Percentiles rank a stretch among this genome's conserved stretches.
These are phyloP conservation scores for Turnera subulata DNA, from an alignment of 345 rosid genomes.

Conservation along the genomic window DNA sequence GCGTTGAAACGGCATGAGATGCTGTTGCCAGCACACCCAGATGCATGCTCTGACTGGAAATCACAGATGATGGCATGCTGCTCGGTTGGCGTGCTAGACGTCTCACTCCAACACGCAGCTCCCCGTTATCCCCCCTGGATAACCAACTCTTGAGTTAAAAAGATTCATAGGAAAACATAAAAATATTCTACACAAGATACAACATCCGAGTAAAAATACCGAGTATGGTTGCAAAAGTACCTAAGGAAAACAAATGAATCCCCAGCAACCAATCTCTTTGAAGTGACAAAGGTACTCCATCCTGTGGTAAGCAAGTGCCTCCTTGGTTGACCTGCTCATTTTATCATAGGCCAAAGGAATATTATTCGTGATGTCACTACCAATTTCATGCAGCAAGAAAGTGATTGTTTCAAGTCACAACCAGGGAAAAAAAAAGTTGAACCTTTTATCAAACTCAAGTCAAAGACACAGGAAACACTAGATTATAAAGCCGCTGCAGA, in stretches of 20 bases:
- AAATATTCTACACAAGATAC: too few relatives aligned
- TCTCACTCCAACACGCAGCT: conserved; percentile 77
- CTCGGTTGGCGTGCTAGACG: conserved; percentile 66
- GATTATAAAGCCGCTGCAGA: not conserved
- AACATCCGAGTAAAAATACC: too few relatives aligned
- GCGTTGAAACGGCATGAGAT: conserved; percentile 70
- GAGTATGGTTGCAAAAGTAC: too few relatives aligned
- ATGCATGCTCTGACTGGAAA: conserved; percentile 95
- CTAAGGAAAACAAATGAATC: conserved; percentile 90
- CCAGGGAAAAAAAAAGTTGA: not conserved
- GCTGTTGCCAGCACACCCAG: conserved; percentile 97
- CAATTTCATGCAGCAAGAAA: not conserved
- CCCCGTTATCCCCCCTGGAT: conserved; percentile 64
- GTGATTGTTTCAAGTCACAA: not conserved
- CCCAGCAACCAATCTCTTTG: conserved; percentile 86
- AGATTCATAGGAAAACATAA: too few relatives aligned
- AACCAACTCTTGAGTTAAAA: not conserved
- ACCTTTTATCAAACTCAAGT: not conserved
- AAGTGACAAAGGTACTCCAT: conserved; percentile 93
- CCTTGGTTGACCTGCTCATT: conserved; percentile 73
- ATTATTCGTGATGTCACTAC: not conserved
- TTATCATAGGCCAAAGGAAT: not conserved
- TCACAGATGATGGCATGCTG: conserved; percentile 81
- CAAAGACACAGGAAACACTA: not conserved
- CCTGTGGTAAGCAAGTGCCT: conserved; percentile 95